These are phyloP conservation scores for Macrolepiota albuminosa DNA, from an alignment of 768 basidiomycete genomes.

Conservation along the genomic window DNA sequence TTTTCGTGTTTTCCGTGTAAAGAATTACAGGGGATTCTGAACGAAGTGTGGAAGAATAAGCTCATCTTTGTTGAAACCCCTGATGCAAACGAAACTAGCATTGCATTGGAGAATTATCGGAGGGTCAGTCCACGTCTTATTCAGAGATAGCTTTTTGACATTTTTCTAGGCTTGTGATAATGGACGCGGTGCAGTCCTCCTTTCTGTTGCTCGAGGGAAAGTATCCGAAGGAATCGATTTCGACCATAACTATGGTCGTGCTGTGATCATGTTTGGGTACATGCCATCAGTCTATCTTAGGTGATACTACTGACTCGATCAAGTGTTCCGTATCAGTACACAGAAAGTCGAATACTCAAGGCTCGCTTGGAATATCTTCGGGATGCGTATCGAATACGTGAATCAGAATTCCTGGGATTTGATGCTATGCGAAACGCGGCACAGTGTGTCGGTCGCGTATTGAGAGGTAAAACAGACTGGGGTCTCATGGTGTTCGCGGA, in stretches of 20 bases:
- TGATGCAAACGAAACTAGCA: constrained; percentile 97
- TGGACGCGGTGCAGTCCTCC: constrained; percentile 91
- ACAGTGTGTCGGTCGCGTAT: constrained; percentile 95
- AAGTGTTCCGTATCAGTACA: constrained; percentile 96
- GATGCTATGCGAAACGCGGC: constrained; percentile 99
- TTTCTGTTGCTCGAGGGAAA: constrained; percentile 97
- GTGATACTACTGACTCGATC: constrained; percentile 10
- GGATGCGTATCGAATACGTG: constrained; percentile 97
- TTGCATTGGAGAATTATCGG: constrained; percentile 95
- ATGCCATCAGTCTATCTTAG: neutral
- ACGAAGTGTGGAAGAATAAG: constrained; percentile 99
- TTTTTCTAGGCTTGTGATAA: constrained; percentile 88
- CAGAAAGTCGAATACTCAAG: constrained; percentile 95
- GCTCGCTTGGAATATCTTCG: constrained; percentile 95
- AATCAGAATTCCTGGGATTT: constrained; percentile 98
- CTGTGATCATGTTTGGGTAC: constrained; percentile 99
- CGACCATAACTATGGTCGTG: constrained; percentile 98
- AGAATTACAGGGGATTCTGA: constrained; percentile 82
- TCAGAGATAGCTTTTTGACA: constrained; percentile 1
- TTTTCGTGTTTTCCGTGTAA: neutral
- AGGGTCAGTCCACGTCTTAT: constrained; percentile 45
- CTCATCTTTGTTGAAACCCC: constrained; percentile 99
- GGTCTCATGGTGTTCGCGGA: constrained; percentile 99
- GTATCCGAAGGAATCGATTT: constrained; percentile 99
- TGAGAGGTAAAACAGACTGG: constrained; percentile 99